Evolutionary conservation across 2,329 filamentous ascomycete genomes (phyloP).

Genomic region (Stachybotrys echinatus): DNA sequence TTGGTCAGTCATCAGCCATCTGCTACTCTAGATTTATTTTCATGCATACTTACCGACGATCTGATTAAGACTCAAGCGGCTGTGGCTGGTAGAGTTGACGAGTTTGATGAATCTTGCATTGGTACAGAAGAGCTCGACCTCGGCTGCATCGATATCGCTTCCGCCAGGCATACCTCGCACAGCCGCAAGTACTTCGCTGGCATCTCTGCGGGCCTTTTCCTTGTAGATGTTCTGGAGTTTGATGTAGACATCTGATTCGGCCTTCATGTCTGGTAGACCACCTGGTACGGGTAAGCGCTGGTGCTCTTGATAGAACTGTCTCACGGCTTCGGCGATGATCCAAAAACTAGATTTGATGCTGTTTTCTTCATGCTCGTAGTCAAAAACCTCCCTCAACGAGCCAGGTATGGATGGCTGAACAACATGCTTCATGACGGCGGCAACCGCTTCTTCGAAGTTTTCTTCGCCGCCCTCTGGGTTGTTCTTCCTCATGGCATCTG

Average conservation of each 20-base stretch:
- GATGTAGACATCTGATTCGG: constrained; percentile 84
- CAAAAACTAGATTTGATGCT: constrained; percentile 67
- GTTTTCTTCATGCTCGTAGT: constrained; percentile 45
- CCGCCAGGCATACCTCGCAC: constrained; percentile 50
- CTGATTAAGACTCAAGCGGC: constrained; percentile 43
- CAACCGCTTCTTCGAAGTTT: constrained; percentile 90
- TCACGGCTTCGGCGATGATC: constrained; percentile 78
- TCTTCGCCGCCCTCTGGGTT: constrained; percentile 87
- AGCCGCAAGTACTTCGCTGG: constrained; percentile 64
- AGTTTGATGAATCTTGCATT: constrained; percentile 91
- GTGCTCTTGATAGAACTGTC: constrained; percentile 69
- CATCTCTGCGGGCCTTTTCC: constrained; percentile 72
- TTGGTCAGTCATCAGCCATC: no score
- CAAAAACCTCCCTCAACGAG: constrained; percentile 72
- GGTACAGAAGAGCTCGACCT: constrained; percentile 92
- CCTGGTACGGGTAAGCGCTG: constrained; percentile 76
- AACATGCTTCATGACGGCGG: constrained; percentile 84
- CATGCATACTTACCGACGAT: constrained; percentile 45
- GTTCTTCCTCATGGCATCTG: constrained; percentile 60
- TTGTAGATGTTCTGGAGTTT: constrained; percentile 92
- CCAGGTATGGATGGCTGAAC: constrained; percentile 62
- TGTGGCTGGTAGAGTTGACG: constrained; percentile 51
- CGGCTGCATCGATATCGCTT: constrained; percentile 56
- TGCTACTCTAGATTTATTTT: no score
- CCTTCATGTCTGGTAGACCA: constrained; percentile 95